phyloP scores from a whole-genome alignment of 1,284 basidiomycete genomes.

The Macrocybe sp. region DNA sequence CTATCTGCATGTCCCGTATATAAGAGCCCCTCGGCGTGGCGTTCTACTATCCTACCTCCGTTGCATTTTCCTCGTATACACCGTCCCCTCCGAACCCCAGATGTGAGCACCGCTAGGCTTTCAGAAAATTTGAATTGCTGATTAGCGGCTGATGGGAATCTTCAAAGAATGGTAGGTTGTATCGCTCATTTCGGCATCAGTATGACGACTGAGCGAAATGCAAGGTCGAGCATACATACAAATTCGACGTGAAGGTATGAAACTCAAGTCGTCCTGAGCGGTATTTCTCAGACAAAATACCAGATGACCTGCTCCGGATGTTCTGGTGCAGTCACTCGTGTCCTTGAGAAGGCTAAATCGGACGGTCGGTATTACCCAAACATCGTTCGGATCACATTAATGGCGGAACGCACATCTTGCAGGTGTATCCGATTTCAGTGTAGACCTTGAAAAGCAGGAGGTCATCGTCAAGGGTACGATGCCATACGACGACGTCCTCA shows the following conservation, averaged over 20 bases:
- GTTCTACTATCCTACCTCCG: too few species aligned
- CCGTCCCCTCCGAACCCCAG: too few species aligned
- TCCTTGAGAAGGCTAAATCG: slow-evolving; percentile 64
- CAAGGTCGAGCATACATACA: slow-evolving; percentile 41
- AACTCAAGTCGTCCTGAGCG: neutral
- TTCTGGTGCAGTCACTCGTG: slow-evolving; percentile 74
- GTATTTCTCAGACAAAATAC: neutral
- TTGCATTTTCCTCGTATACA: too few species aligned
- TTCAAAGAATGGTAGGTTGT: slow-evolving; percentile 10
- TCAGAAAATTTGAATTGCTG: too few species aligned
- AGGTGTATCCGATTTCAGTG: slow-evolving; percentile 56
- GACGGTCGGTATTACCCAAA: slow-evolving; percentile 41
- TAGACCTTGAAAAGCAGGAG: slow-evolving; percentile 65
- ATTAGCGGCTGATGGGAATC: too few species aligned
- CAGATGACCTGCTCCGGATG: slow-evolving; percentile 85
- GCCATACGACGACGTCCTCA: slow-evolving; percentile 62
- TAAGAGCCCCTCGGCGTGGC: too few species aligned
- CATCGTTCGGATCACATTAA: neutral
- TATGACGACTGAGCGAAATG: slow-evolving; percentile 5
- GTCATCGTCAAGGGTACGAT: slow-evolving; percentile 65
- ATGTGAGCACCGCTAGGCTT: too few species aligned
- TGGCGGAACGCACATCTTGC: slow-evolving; percentile 1
- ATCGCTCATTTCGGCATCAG: neutral
- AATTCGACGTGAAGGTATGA: slow-evolving; percentile 55
- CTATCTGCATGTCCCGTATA: too few species aligned